A percentile compares a stretch with the other conserved stretches of the same genome.
These are phyloP conservation scores for Botrytis aclada DNA, from an alignment of 2,329 filamentous ascomycete species.

Conservation along the genomic window DNA sequence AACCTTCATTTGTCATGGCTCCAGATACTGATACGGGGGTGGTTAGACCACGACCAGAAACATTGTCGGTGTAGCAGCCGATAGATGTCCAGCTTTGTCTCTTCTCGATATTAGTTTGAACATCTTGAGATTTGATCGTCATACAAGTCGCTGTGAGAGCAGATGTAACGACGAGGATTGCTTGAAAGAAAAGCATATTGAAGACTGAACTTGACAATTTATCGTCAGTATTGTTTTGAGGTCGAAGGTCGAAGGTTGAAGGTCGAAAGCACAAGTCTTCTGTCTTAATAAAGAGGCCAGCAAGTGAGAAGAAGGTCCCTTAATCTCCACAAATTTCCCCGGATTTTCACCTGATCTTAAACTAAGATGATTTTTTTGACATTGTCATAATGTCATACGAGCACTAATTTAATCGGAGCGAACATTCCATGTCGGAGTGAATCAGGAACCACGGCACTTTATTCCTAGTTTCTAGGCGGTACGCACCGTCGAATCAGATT, in stretches of 20 bases:
- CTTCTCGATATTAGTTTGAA: neutral
- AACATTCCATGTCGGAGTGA: neutral
- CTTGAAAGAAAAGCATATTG: neutral
- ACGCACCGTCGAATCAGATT: neutral
- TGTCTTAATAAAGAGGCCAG: neutral
- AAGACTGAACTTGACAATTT: neutral
- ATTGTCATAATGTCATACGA: neutral
- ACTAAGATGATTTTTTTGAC: neutral
- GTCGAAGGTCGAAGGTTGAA: neutral
- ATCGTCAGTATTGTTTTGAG: neutral
- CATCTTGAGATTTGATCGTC: constrained; percentile 10
- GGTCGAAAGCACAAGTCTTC: neutral
- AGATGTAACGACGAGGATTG: neutral
- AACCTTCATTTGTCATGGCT: constrained; percentile 25
- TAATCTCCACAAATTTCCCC: neutral
- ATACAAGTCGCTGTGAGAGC: neutral
- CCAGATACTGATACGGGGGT: constrained; percentile 9
- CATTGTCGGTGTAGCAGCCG: constrained; percentile 20
- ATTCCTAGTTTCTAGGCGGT: neutral
- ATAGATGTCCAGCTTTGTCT: constrained; percentile 16
- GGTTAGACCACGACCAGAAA: constrained; percentile 17
- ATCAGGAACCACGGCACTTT: neutral
- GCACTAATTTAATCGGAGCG: neutral
- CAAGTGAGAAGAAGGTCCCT: neutral
- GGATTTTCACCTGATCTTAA: neutral